A percentile compares a stretch with the other conserved stretches of the same genome.
Conservation (phyloP, 2,329 filamentous ascomycete genomes). For the Neofusicoccum ribis region DNA sequence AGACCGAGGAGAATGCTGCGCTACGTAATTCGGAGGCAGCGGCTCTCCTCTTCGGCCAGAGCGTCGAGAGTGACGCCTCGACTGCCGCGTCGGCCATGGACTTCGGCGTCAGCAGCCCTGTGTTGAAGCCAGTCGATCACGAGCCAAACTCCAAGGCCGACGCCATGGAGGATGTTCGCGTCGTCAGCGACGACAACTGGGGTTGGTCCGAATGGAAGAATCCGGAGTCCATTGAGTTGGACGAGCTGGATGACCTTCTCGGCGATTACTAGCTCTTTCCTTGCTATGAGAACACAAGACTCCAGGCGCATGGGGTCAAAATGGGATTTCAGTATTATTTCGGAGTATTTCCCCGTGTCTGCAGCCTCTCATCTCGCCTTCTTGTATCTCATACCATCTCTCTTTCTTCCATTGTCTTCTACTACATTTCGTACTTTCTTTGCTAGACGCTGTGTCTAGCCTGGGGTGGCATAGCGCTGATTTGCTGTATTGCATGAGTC, state of each 20-base stretch:
- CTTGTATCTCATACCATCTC: conserved; percentile 11
- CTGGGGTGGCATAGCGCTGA: conserved; percentile 13
- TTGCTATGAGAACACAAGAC: neutral
- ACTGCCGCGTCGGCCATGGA: conserved; percentile 21
- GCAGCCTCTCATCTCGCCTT: conserved; percentile 14
- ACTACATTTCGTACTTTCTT: conserved; percentile 7
- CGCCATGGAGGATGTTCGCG: conserved; percentile 33
- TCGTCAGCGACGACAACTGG: conserved; percentile 32
- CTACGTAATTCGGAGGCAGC: conserved; percentile 52
- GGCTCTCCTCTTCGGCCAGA: conserved; percentile 51
- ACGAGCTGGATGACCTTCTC: conserved; percentile 87
- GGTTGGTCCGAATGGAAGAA: conserved; percentile 56
- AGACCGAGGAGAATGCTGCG: conserved; percentile 51
- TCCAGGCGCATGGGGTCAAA: conserved; percentile 13
- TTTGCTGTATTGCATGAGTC: conserved; percentile 10
- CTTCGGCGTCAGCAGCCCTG: conserved; percentile 44
- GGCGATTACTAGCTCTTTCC: conserved; percentile 60
- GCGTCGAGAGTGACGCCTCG: conserved; percentile 22
- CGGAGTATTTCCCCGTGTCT: neutral
- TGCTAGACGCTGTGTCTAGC: neutral
- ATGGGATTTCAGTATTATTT: conserved; percentile 1
- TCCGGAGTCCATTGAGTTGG: conserved; percentile 86
- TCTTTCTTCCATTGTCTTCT: neutral
- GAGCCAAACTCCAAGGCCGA: conserved; percentile 26
- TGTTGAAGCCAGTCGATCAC: conserved; percentile 44